phyloP scores from a whole-genome alignment of 441 rosid species.

The Flueggea neowawraea region DNA sequence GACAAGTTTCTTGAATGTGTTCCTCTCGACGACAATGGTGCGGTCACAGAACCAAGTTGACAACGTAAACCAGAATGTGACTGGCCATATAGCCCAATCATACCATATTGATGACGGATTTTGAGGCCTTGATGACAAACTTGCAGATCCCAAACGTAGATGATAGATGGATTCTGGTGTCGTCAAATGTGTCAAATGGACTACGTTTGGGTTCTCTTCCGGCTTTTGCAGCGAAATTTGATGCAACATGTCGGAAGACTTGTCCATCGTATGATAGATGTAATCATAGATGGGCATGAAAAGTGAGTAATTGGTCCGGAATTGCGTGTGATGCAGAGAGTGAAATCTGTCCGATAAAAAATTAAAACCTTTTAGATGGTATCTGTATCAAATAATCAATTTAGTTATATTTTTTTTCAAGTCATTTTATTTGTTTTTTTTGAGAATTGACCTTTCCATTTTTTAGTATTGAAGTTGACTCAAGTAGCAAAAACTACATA shows the following conservation, averaged over 20 bases:
- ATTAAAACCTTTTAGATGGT: too few relatives aligned
- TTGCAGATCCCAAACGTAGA: constrained; percentile 1
- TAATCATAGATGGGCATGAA: constrained; percentile 73
- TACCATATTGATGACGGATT: neutral
- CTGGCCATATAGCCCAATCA: neutral
- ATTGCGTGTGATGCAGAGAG: constrained; percentile 68
- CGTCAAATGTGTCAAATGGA: too few relatives aligned
- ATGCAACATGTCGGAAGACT: constrained; percentile 30
- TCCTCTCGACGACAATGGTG: constrained; percentile 36
- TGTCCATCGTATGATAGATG: constrained; percentile 52
- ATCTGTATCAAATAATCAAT: too few relatives aligned
- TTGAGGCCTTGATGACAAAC: neutral
- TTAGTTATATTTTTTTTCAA: neutral
- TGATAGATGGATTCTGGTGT: constrained; percentile 2
- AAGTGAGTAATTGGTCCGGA: constrained; percentile 52
- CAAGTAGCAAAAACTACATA: too few relatives aligned
- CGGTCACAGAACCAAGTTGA: constrained; percentile 37
- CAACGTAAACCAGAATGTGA: constrained; percentile 47
- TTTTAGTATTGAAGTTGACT: neutral
- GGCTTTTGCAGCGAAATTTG: constrained; percentile 28
- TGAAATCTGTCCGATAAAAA: constrained; percentile 24
- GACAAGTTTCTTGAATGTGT: constrained; percentile 29
- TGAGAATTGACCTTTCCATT: neutral
- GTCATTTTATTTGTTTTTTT: neutral
- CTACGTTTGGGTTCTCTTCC: constrained; percentile 27